Conservation (phyloP, 164 flowering plant species). For the Vitis riparia region DNA sequence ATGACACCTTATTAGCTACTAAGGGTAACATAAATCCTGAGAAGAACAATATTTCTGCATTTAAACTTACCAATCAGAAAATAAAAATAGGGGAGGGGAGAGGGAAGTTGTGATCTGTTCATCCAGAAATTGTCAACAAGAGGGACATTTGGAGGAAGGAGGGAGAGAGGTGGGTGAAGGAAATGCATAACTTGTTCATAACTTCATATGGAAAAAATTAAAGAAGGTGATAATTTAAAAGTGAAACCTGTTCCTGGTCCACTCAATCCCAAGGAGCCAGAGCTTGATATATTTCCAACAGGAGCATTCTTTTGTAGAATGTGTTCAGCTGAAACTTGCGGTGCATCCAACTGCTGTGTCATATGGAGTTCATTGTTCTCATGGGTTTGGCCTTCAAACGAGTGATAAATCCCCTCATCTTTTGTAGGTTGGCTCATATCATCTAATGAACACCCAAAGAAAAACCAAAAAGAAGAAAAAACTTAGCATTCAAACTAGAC, state of each 20-base stretch:
- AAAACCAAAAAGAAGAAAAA: conserved; percentile 7
- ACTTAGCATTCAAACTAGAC: background rate
- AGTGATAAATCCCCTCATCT: conserved; percentile 22
- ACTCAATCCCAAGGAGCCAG: conserved; percentile 13
- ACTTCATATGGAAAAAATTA: background rate
- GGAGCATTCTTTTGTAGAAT: conserved; percentile 1
- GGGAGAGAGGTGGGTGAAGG: background rate
- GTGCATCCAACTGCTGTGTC: conserved; percentile 22
- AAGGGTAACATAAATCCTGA: too few species aligned
- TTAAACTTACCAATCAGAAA: too few species aligned
- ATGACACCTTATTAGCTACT: too few species aligned
- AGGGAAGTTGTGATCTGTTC: too few species aligned
- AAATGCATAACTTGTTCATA: background rate
- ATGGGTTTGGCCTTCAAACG: conserved; percentile 15
- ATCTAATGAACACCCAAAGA: conserved; percentile 36
- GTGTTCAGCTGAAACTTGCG: conserved; percentile 14
- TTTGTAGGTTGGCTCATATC: conserved; percentile 46
- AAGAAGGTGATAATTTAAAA: background rate
- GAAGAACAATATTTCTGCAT: too few species aligned
- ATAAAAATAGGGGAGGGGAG: too few species aligned
- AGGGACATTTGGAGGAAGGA: too few species aligned
- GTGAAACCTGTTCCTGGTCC: conserved; percentile 30
- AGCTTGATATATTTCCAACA: conserved; percentile 12
- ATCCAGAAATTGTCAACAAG: too few species aligned
- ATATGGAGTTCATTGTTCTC: conserved; percentile 16